These are phyloP conservation scores for Macrotyloma uniflorum DNA, from an alignment of 306 rosid species.

Conservation along the genomic window DNA sequence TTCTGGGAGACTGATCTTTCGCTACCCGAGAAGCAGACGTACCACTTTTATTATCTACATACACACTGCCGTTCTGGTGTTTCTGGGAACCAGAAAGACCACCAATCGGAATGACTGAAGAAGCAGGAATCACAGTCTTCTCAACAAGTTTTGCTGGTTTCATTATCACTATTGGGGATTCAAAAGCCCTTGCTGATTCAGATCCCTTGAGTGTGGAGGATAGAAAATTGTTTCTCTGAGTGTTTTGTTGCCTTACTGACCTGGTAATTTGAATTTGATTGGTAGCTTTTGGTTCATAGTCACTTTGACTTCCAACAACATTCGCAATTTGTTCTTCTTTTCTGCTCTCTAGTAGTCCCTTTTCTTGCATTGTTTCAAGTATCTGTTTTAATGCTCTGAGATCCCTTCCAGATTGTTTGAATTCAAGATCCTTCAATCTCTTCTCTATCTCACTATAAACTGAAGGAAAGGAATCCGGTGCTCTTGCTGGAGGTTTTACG, in stretches of 20 bases:
- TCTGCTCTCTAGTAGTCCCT: conserved; percentile 66
- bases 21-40: conserved; percentile 40
- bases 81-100: conserved; percentile 48
- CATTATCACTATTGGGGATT: conserved; percentile 85
- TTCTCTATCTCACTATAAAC: conserved; percentile 83
- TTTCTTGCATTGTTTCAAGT: conserved; percentile 80
- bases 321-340: conserved; percentile 60
- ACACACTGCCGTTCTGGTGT: conserved; percentile 44
- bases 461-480: conserved; percentile 60
- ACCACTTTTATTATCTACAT: conserved; percentile 45
- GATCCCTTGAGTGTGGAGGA: conserved; percentile 50
- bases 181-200: conserved; percentile 55
- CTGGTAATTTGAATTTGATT: conserved; percentile 55
- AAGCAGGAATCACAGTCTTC: conserved; percentile 57
- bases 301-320: conserved; percentile 54
- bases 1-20: conserved; percentile 58
- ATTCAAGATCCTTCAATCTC: conserved; percentile 80
- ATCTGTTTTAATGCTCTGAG: conserved; percentile 89
- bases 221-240: conserved; percentile 43
- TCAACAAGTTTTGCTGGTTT: conserved; percentile 82
- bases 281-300: conserved; percentile 45
- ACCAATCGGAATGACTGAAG: conserved; percentile 58
- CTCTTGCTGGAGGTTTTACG: conserved; percentile 50
- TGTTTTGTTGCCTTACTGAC: conserved; percentile 48
- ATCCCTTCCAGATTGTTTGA: conserved; percentile 86